A percentile compares a stretch with the other conserved stretches of the same genome.
Conservation (phyloP, 805 yeast genomes). For the Yamadazyma phyllophila region DNA sequence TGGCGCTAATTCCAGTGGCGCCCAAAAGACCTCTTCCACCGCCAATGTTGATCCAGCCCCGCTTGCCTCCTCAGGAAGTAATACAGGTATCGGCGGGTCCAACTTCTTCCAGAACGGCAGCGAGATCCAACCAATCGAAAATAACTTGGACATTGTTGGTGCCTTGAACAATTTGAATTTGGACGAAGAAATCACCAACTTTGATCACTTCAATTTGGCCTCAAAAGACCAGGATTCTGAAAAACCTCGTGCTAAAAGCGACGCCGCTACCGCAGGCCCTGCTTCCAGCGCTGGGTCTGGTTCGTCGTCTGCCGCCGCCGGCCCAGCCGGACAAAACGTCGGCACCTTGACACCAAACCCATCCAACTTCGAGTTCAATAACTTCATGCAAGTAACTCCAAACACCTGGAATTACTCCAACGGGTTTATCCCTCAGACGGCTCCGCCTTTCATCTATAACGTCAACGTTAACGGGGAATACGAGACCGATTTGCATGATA, state of each 20-base stretch:
- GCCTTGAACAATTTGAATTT: conserved; percentile 47
- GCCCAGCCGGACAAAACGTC: neutral
- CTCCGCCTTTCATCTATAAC: conserved; percentile 29
- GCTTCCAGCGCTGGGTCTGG: neutral
- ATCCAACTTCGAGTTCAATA: conserved; percentile 11
- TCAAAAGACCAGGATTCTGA: neutral
- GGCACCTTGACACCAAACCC: conserved; percentile 20
- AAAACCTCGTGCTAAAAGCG: neutral
- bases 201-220: conserved; percentile 8
- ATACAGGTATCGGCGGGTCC: conserved; percentile 6
- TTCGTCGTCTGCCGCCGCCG: neutral
- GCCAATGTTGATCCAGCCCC: no score
- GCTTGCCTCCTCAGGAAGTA: no score
- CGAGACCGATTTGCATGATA: conserved; percentile 6
- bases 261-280: neutral
- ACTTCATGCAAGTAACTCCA: conserved; percentile 11
- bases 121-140: conserved; percentile 3
- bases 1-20: no score
- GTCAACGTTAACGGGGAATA: conserved; percentile 1
- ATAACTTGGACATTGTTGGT: conserved; percentile 44
- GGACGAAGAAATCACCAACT: conserved; percentile 32
- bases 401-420: conserved; percentile 30
- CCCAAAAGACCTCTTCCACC: no score
- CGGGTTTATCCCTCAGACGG: conserved; percentile 31
- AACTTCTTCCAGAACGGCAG: conserved; percentile 18